Percentiles rank a stretch among this genome's conserved stretches.
Conservation (phyloP, 129 eudicot species). For the Flaveria linearis region DNA sequence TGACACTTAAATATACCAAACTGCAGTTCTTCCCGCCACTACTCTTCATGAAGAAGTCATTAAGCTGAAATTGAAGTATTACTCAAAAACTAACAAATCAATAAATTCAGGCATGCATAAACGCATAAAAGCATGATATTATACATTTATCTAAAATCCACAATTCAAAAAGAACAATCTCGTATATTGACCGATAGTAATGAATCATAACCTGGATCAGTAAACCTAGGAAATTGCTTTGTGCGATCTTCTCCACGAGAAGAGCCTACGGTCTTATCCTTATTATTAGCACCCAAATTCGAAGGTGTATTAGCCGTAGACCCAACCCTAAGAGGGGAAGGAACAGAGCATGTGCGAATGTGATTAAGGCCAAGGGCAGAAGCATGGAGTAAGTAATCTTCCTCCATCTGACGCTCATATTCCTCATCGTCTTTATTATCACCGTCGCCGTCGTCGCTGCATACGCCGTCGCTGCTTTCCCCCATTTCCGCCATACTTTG, state of each 20-base stretch:
- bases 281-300: slow-evolving; percentile 30
- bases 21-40: background rate
- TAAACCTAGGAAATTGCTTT: slow-evolving; percentile 10
- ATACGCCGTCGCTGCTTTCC: slow-evolving; percentile 27
- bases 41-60: background rate
- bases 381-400: slow-evolving; percentile 52
- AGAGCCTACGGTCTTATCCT: slow-evolving; percentile 24
- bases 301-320: slow-evolving; percentile 36
- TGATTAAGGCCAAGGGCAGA: slow-evolving; percentile 74
- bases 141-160: background rate
- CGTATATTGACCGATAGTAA: background rate
- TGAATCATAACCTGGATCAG: slow-evolving; percentile 34
- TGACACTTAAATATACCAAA: slow-evolving; percentile 18
- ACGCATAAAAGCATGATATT: background rate
- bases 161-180: slow-evolving; percentile 4
- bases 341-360: slow-evolving; percentile 79
- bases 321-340: slow-evolving; percentile 43
- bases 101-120: slow-evolving; percentile 13
- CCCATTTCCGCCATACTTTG: slow-evolving; percentile 35
- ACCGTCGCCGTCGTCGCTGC: slow-evolving; percentile 34
- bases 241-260: slow-evolving; percentile 21
- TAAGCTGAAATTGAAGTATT: background rate
- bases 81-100: background rate
- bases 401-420: slow-evolving; percentile 36
- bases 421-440: slow-evolving; percentile 29